Base-by-base conservation (phyloP, 768 basidiomycete genomes). In the Russula foetens region DNA sequence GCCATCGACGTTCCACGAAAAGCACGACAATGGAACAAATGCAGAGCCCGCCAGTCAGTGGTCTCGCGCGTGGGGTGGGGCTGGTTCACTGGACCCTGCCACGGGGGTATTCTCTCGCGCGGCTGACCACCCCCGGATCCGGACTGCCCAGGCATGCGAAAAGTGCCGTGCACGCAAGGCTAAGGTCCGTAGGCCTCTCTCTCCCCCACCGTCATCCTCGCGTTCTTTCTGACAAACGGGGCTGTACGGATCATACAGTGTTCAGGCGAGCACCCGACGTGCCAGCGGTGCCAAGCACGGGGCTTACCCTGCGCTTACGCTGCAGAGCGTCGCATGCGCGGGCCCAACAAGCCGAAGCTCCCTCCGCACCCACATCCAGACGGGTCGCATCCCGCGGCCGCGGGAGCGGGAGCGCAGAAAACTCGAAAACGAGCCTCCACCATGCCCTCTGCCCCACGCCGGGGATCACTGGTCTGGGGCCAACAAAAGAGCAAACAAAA, bases 71-170 rank as follows among this genome's bases (percentile, higher is more conserved):
- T 63, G 56, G 63, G 60, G 54, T 17, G 43, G 72, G 76, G 5
- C 82, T 0, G 85, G 85, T 41, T 83, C 83, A 0, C 75, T 88
- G 39, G 84, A 88, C 69, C 82, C 82, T 1, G 64, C 75, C 2
- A 86, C 85, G 0, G 83, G 84, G n/a, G 79, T 85, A 45, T 86
- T 85, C 67, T 84, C 85, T 69, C 79, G 77, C 17, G 79, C 82
- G 0, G 78, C 82, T 0, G 84, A 86, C 64, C 83, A 84, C 58
- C 80, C 84, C 1, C 78, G 86, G 0, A 71, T 86, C 31, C 79
- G 87, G 52, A 89, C 88, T 0, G 82, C 83, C 0, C 86, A 88
- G 67, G 86, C 86, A 3, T 90, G 87, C 71, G 84, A 88, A 67
- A 85, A 85, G 68, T 89, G 88, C 69, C 79, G 88, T 15, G 76